Percentiles rank a stretch among this genome's conserved stretches.
Conservation (phyloP, 2,329 filamentous ascomycete genomes). For the Botrytis paeoniae region DNA sequence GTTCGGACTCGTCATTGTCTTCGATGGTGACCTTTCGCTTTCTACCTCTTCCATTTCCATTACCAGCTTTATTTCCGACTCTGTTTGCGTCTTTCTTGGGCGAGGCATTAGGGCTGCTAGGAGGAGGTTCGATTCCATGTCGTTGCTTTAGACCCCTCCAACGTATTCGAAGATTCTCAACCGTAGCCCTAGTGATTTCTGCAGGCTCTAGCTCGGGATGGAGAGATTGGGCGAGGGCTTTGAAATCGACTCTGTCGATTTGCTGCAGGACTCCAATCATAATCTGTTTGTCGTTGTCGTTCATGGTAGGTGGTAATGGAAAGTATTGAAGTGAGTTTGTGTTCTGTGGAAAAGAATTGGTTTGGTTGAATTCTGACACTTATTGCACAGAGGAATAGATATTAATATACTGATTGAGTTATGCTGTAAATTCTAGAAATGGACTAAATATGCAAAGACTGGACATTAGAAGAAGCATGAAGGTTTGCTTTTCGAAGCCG, state of each 20-base stretch:
- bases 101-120: not conserved
- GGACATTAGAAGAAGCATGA: not conserved
- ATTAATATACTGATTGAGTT: not conserved
- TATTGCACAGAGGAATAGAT: not conserved
- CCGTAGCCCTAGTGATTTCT: not conserved
- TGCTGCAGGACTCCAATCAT: not conserved
- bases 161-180: not conserved
- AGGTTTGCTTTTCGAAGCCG: not conserved
- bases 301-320: not conserved
- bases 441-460: too few species aligned
- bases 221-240: not conserved
- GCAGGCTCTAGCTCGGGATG: not conserved
- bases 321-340: too few species aligned
- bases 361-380: not conserved
- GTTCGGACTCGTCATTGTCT: not conserved
- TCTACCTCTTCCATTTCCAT: not conserved
- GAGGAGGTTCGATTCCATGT: not conserved
- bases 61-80: not conserved
- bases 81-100: not conserved
- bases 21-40: slow-evolving; percentile 4
- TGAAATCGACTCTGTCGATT: not conserved
- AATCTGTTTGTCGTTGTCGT: slow-evolving; percentile 5
- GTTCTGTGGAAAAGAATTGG: not conserved
- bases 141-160: not conserved
- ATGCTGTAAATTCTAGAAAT: not conserved